phyloP scores from a whole-genome alignment of 177 flowering plant species.

The Vitis hybrid region DNA sequence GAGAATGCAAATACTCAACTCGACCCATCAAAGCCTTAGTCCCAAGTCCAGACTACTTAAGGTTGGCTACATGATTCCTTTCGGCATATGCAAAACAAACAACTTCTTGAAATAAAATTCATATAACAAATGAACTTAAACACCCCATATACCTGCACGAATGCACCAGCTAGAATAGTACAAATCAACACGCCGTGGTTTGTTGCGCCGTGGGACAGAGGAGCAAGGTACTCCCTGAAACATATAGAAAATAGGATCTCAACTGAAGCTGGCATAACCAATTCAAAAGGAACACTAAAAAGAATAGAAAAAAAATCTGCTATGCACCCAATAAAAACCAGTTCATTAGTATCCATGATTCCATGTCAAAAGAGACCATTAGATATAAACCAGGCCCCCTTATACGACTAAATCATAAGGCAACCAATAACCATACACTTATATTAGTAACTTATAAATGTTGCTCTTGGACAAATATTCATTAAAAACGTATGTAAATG shows the following conservation, averaged over 20 bases:
- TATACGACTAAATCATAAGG: neutral
- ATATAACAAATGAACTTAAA: neutral
- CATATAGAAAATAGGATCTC: conserved; percentile 7
- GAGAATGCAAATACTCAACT: no score
- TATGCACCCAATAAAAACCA: neutral
- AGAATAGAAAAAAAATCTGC: neutral
- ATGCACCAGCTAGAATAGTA: conserved; percentile 96
- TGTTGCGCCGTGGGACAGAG: conserved; percentile 65
- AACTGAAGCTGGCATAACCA: no score
- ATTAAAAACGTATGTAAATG: no score
- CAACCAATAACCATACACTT: no score
- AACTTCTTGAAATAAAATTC: neutral
- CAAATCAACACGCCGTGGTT: conserved; percentile 91
- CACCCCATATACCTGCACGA: conserved; percentile 59
- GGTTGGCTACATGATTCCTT: no score
- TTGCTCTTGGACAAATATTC: no score
- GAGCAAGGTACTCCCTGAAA: conserved; percentile 72
- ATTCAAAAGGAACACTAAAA: no score
- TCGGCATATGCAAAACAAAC: neutral
- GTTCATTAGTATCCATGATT: neutral
- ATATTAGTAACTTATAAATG: no score
- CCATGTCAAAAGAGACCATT: neutral
- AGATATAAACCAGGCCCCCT: neutral
- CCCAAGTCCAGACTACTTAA: no score
- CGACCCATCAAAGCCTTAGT: no score